Evolutionary conservation across 2,329 filamentous ascomycete genomes (phyloP).

Genomic region (Sporothrix phasma): DNA sequence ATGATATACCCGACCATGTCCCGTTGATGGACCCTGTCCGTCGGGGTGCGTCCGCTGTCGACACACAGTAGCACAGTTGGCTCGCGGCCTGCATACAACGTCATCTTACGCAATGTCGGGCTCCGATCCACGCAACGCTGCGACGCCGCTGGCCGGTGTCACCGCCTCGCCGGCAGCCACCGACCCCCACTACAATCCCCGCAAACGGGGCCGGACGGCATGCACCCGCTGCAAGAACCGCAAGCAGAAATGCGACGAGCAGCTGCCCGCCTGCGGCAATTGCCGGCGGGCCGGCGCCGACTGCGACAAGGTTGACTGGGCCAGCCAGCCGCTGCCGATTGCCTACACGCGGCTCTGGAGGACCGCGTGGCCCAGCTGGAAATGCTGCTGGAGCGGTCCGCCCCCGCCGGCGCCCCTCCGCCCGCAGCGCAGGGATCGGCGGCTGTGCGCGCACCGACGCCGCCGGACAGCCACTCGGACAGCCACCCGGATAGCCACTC

Average conservation of each 20-base stretch:
- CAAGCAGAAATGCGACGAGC: constrained; percentile 37
- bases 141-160: neutral
- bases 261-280: constrained; percentile 12
- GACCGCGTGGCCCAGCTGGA: neutral
- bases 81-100: no score
- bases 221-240: constrained; percentile 70
- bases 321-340: constrained; percentile 3
- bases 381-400: neutral
- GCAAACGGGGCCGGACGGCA: constrained; percentile 60
- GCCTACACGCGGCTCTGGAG: constrained; percentile 9
- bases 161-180: neutral
- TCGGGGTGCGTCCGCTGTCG: neutral
- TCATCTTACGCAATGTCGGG: neutral
- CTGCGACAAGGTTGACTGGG: constrained; percentile 10
- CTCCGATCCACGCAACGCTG: neutral
- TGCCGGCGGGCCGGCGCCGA: constrained; percentile 7
- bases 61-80: neutral
- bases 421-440: no score
- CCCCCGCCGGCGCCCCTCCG: neutral
- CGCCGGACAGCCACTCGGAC: no score
- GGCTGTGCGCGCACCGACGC: no score
- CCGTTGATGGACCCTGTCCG: neutral
- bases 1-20: neutral
- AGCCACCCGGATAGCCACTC: no score
- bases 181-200: constrained; percentile 41